These are phyloP conservation scores for Aureobasidium sp. DNA, from an alignment of 2,329 filamentous ascomycete species.

Conservation along the genomic window DNA sequence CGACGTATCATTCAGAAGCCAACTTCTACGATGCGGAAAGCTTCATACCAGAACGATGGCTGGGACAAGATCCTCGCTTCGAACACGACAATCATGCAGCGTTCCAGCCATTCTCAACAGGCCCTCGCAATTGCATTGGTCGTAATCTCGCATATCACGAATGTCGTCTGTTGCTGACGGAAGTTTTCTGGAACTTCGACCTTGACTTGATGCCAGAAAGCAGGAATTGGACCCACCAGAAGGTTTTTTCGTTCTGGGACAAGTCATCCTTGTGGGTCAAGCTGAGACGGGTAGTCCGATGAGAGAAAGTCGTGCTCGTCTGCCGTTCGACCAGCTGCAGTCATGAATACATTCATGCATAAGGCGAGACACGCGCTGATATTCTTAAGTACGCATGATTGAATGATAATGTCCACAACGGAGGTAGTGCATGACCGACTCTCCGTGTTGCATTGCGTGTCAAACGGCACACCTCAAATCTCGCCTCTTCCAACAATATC, in stretches of 20 bases:
- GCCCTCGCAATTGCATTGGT: slow-evolving; percentile 27
- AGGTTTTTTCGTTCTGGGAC: slow-evolving; percentile 27
- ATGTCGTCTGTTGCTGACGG: slow-evolving; percentile 33
- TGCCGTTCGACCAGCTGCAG: neutral
- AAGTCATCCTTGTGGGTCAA: slow-evolving; percentile 23
- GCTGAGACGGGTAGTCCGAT: slow-evolving; percentile 2
- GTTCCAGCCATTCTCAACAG: slow-evolving; percentile 28
- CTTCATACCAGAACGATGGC: slow-evolving; percentile 30
- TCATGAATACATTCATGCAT: neutral
- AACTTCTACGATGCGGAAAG: slow-evolving; percentile 22
- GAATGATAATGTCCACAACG: neutral
- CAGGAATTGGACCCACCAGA: slow-evolving; percentile 28
- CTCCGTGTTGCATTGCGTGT: neutral
- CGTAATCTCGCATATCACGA: slow-evolving; percentile 33
- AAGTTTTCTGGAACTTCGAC: slow-evolving; percentile 34
- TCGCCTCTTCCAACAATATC: neutral
- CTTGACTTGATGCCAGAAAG: slow-evolving; percentile 25
- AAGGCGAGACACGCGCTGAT: neutral
- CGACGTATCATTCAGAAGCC: slow-evolving; percentile 19
- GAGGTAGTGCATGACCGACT: neutral
- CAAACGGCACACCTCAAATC: neutral
- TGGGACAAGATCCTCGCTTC: slow-evolving; percentile 23
- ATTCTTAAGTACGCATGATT: neutral
- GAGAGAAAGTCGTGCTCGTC: neutral
- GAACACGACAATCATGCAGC: slow-evolving; percentile 27